These are phyloP conservation scores for Aspergillus jensenii DNA, from an alignment of 2,329 filamentous ascomycete genomes.

Conservation along the genomic window DNA sequence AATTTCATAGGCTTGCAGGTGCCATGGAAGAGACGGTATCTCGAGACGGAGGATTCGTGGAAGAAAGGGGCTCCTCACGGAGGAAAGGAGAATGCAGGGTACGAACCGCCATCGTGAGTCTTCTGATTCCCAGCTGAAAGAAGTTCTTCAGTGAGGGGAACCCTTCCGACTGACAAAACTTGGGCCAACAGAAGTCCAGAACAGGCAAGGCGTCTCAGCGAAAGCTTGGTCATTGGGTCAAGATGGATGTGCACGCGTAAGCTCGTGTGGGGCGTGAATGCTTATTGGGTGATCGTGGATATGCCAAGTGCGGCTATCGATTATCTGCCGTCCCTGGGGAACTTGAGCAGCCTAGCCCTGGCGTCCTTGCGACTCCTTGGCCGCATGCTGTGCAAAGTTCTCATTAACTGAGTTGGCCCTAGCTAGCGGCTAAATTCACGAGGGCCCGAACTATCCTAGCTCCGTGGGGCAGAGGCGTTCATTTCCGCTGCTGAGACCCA, in stretches of 20 bases:
- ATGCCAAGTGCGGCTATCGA: conserved; percentile 41
- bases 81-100: not conserved
- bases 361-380: not conserved
- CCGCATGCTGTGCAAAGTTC: not conserved
- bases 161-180: conserved; percentile 3
- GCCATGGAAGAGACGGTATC: not conserved
- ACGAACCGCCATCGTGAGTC: too few relatives aligned
- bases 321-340: conserved; percentile 36
- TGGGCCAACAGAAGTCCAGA: conserved; percentile 4
- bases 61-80: not conserved
- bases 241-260: conserved; percentile 35
- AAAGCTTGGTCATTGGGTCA: conserved; percentile 12
- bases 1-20: too few relatives aligned
- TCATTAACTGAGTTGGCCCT: not conserved
- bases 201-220: conserved; percentile 15
- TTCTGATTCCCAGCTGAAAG: not conserved
- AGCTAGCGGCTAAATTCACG: conserved; percentile 7
- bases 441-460: not conserved
- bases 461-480: not conserved
- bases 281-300: conserved; percentile 30
- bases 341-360: not conserved
- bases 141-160: not conserved
- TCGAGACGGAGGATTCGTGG: not conserved
- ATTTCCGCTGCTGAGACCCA: not conserved
- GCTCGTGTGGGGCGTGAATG: conserved; percentile 22